phyloP scores from a whole-genome alignment of 768 basidiomycete genomes.

The Trametes meyenii region DNA sequence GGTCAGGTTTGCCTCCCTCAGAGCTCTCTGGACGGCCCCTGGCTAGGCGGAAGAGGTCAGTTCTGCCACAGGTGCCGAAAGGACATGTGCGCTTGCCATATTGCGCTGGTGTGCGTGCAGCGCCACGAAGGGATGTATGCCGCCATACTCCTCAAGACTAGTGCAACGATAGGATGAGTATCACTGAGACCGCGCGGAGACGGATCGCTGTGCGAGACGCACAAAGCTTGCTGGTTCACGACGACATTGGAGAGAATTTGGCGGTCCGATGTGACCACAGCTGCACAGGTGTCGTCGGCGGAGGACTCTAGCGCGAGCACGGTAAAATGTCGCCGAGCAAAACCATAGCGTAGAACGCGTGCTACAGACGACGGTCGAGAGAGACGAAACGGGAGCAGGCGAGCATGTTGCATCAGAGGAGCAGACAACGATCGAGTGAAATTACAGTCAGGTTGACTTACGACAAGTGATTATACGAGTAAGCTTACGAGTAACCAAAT shows the following conservation, averaged over 20 bases:
- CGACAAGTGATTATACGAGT: no score
- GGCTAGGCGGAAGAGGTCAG: slow-evolving; percentile 52
- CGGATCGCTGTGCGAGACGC: slow-evolving; percentile 24
- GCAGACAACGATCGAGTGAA: no score
- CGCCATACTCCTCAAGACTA: slow-evolving; percentile 64
- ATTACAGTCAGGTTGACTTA: no score
- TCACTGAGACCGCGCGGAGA: neutral
- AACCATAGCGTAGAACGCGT: neutral
- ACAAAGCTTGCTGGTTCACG: slow-evolving; percentile 76
- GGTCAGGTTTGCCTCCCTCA: slow-evolving; percentile 62
- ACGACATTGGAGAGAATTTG: slow-evolving; percentile 84
- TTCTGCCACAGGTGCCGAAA: neutral
- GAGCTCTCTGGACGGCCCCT: slow-evolving; percentile 64
- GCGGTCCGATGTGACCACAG: slow-evolving; percentile 74
- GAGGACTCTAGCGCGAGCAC: slow-evolving; percentile 84
- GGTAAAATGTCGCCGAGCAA: slow-evolving; percentile 44
- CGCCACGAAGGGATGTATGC: slow-evolving; percentile 79
- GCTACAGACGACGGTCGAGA: neutral
- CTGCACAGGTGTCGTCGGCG: slow-evolving; percentile 93
- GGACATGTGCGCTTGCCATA: slow-evolving; percentile 51
- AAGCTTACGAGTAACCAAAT: no score
- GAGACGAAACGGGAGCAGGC: neutral
- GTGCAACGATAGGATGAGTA: neutral
- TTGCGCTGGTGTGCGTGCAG: slow-evolving; percentile 79
- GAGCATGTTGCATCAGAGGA: slow-evolving; percentile 3